Evolutionary conservation across 495 filamentous ascomycete genomes (phyloP), one percentile per base, ranked within the genome.

Genomic region (Aspergillus sclerotiicarbonarius): DNA sequence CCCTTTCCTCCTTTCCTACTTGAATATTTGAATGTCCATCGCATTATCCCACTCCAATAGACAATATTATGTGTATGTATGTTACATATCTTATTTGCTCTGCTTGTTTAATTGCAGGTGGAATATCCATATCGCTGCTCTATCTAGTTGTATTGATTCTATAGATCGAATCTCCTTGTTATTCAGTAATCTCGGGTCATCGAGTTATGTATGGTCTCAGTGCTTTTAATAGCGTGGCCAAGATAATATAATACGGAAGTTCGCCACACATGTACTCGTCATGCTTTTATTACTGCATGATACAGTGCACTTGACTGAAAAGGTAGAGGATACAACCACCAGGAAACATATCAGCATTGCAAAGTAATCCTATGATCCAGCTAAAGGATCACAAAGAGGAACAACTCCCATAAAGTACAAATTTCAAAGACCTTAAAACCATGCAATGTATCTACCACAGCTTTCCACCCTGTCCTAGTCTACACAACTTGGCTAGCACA

Each of bases 351-450:
- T 57, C 60, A 62, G 50, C 61, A 63, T 62, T 61, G 59, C 58
- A 58, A 37, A 57, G 46, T 50, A 6, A 61, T 58, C 21, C 46
- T 56, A 61, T 48, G 56, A 58, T 55, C 53, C 53, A 46, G 39
- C 29, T 62, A 52, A 37, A 63, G 61, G 56, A 63, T 58, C 58
- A 51, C 19, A 15, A n/a, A 41, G 13, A 53, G 41, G 29, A 60
- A 53, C 59, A 57, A 62, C 58, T 62, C 59, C 59, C 54, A 64
- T 67, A 67, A 67, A 67, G 59, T 67, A 67, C 64, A 67, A 54
- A 58, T 64, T 62, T 41, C 37, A 41, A 41, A 13, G 37, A 41
- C 37, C 37, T 59, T 58, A 50, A 54, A 56, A 52, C 59, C 60
- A 67, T 63, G 58, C 64, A 59, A 67, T 63, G 61, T 67, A 67